Conservation (phyloP, 192 early-diverging fungal genomes). For the Mortierella alpina region DNA sequence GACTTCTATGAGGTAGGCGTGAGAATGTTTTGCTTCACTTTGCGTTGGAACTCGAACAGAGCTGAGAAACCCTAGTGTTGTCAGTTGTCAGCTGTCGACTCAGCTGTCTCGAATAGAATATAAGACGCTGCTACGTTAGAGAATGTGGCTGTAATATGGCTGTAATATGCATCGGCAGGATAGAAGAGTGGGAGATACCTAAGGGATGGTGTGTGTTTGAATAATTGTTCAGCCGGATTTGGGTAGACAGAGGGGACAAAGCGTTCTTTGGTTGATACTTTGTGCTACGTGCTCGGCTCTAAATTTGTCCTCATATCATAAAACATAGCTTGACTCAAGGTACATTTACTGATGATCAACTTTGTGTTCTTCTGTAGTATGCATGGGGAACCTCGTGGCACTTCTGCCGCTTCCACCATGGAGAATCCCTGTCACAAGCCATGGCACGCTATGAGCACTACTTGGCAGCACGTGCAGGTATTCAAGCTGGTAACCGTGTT, state of each 20-base stretch:
- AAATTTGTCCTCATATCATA: neutral
- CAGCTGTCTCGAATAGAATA: neutral
- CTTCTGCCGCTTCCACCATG: constrained; percentile 83
- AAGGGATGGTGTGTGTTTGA: neutral
- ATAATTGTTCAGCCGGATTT: constrained; percentile 7
- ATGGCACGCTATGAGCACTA: constrained; percentile 89
- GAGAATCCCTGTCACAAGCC: constrained; percentile 77
- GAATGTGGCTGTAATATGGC: too few species aligned
- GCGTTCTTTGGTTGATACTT: constrained; percentile 11
- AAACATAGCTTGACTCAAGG: neutral
- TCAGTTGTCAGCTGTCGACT: neutral
- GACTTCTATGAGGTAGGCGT: constrained; percentile 64
- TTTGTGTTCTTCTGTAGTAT: constrained; percentile 7
- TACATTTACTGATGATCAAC: constrained; percentile 5
- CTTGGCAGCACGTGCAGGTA: constrained; percentile 74
- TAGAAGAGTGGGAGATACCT: neutral
- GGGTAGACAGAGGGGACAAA: neutral
- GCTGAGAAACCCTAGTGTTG: neutral
- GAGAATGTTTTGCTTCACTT: neutral
- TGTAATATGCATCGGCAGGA: neutral
- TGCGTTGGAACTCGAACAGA: neutral
- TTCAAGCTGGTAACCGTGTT: constrained; percentile 73
- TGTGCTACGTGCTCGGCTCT: neutral
- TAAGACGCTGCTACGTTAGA: neutral
- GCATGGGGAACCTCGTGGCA: constrained; percentile 90